These are phyloP conservation scores for Scedosporium dehoogii DNA, from an alignment of 2,329 filamentous ascomycete species.

Conservation along the genomic window DNA sequence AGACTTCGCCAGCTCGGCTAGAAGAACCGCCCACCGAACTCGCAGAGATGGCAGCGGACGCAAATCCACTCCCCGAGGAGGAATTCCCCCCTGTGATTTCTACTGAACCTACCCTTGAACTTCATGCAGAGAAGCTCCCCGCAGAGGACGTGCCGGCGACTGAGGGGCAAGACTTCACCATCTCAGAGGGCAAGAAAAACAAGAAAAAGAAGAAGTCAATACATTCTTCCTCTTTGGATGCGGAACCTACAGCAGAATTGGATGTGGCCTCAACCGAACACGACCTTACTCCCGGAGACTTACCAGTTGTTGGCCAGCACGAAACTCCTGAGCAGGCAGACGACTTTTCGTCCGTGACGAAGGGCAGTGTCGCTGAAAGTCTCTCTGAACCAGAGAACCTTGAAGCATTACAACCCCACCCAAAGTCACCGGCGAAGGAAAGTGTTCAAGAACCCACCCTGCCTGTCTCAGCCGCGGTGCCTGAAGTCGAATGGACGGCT, in stretches of 20 bases:
- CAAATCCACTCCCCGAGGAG: not conserved
- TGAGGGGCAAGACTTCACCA: not conserved
- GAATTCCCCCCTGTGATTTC: not conserved
- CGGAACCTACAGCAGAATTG: not conserved
- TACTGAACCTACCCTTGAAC: not conserved
- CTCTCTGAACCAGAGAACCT: not conserved
- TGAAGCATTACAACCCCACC: not conserved
- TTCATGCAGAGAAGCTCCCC: not conserved
- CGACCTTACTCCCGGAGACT: not conserved
- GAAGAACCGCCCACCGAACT: too few species aligned
- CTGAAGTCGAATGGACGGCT: not conserved
- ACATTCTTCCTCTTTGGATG: not conserved
- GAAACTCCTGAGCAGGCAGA: not conserved
- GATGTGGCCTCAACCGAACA: not conserved
- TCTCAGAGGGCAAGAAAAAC: constrained; percentile 10
- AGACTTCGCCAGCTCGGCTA: not conserved
- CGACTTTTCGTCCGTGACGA: not conserved
- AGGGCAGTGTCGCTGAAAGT: not conserved
- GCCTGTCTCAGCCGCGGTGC: not conserved
- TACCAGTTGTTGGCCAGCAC: not conserved
- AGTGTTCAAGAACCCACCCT: not conserved
- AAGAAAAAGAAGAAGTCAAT: constrained; percentile 9
- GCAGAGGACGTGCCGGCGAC: not conserved
- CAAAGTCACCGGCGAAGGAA: not conserved
- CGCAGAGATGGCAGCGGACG: too few species aligned